A percentile compares a stretch with the other conserved stretches of the same genome.
These are phyloP conservation scores for Yamadazyma sp. DNA, from an alignment of 1,139 yeast genomes.

Conservation along the genomic window DNA sequence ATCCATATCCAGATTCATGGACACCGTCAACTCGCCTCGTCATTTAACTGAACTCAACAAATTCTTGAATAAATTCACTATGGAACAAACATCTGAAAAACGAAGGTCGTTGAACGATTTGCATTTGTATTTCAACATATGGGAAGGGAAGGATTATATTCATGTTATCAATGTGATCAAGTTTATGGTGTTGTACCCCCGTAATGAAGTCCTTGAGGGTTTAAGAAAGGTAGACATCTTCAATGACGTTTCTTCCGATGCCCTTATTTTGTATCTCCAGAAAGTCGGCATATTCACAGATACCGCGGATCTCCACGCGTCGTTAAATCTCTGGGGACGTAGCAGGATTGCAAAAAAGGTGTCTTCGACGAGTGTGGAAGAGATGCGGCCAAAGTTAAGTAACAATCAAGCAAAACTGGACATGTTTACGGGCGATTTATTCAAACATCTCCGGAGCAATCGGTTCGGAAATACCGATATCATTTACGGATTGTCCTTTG, in stretches of 20 bases:
- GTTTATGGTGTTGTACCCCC: conserved; percentile 36
- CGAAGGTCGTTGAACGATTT: conserved; percentile 13
- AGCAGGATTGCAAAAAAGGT: conserved; percentile 18
- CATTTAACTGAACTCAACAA: not conserved
- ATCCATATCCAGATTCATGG: not conserved
- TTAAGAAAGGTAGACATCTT: conserved; percentile 16
- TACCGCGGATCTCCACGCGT: conserved; percentile 29
- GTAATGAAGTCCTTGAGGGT: conserved; percentile 19
- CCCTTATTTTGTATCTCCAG: conserved; percentile 20
- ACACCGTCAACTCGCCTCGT: not conserved
- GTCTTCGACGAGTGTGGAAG: conserved; percentile 20
- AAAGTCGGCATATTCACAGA: conserved; percentile 25
- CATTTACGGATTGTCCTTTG: conserved; percentile 5
- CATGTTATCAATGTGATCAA: conserved; percentile 31
- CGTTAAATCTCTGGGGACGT: conserved; percentile 30
- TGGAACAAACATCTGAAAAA: conserved; percentile 3
- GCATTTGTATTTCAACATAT: conserved; percentile 26
- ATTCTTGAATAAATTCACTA: conserved; percentile 1
- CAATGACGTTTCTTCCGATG: conserved; percentile 4
- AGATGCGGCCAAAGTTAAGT: conserved; percentile 16
- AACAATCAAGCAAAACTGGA: not conserved
- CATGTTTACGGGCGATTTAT: conserved; percentile 5
- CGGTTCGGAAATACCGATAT: conserved; percentile 3
- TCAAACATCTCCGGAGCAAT: conserved; percentile 8
- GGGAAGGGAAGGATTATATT: conserved; percentile 31